These are phyloP conservation scores for Stagonosporopsis chrysanthemi DNA, from an alignment of 2,329 filamentous ascomycete genomes.

Conservation along the genomic window DNA sequence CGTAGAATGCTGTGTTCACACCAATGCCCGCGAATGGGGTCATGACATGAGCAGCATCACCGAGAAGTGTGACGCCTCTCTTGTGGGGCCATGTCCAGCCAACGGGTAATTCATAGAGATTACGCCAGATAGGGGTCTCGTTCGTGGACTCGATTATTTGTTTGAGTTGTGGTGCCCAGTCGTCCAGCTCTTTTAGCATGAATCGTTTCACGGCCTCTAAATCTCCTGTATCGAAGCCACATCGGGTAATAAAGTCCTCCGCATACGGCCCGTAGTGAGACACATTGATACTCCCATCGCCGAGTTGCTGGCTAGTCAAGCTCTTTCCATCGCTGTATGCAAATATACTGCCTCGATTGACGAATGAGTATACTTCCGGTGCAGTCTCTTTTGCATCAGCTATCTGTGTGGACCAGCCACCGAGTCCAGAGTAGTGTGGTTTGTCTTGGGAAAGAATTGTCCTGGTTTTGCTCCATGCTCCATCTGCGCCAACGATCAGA, in stretches of 20 bases:
- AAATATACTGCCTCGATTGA: conserved; percentile 47
- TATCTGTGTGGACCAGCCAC: conserved; percentile 43
- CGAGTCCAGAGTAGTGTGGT: conserved; percentile 50
- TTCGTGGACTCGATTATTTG: conserved; percentile 36
- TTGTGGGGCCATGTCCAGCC: conserved; percentile 49
- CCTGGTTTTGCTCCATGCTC: conserved; percentile 53
- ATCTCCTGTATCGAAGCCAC: conserved; percentile 33
- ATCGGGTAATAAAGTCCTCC: conserved; percentile 34
- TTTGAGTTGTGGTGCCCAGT: conserved; percentile 42
- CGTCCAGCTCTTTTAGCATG: conserved; percentile 33
- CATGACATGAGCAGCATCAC: conserved; percentile 54
- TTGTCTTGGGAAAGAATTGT: conserved; percentile 37
- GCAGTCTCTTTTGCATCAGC: conserved; percentile 31
- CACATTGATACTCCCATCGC: conserved; percentile 44
- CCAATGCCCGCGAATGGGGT: conserved; percentile 49
- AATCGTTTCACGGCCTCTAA: conserved; percentile 23
- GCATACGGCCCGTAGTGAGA: conserved; percentile 29
- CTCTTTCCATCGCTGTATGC: conserved; percentile 38
- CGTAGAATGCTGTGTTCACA: conserved; percentile 49
- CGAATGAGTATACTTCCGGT: conserved; percentile 42
- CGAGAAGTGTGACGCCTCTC: conserved; percentile 50
- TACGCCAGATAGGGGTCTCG: conserved; percentile 30
- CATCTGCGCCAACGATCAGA: conserved; percentile 56
- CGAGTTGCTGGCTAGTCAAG: conserved; percentile 42
- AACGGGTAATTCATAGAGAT: conserved; percentile 52